Evolutionary conservation across 179 eudicot genomes (phyloP).

Genomic region (Drosera spatulata): DNA sequence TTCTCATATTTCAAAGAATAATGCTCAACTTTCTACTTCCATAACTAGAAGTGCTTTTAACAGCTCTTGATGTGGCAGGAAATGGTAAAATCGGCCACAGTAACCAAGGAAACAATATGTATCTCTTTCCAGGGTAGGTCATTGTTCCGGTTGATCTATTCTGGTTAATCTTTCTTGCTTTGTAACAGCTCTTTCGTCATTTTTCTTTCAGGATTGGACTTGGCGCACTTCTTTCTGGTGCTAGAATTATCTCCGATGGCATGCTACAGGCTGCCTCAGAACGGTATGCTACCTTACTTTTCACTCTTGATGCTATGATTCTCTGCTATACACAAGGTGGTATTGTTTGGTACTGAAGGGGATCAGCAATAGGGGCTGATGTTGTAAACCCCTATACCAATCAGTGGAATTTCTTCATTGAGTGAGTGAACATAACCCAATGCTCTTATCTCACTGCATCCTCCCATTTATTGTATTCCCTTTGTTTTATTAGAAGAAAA

Average conservation of each 20-base stretch:
- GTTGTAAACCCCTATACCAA: no score
- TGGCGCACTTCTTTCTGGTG: constrained; percentile 90
- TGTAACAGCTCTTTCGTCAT: no score
- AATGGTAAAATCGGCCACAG: constrained; percentile 76
- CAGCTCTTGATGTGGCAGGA: constrained; percentile 33
- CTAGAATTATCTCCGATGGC: constrained; percentile 79
- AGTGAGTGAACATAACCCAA: not conserved
- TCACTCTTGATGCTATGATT: not conserved
- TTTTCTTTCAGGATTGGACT: constrained; percentile 71
- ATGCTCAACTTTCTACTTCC: not conserved
- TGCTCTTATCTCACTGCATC: not conserved
- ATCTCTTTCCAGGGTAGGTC: constrained; percentile 94
- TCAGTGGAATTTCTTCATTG: no score
- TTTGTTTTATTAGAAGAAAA: no score
- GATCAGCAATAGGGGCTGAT: no score
- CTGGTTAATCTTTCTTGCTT: no score
- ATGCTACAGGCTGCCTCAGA: constrained; percentile 99
- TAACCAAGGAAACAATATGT: constrained; percentile 99
- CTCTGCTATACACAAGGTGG: no score
- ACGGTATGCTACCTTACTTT: constrained; percentile 34
- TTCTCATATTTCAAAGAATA: no score
- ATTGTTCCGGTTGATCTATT: no score
- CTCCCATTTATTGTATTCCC: not conserved
- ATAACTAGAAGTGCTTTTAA: not conserved
- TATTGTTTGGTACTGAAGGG: no score